phyloP scores from a whole-genome alignment of 2,329 filamentous ascomycete genomes.

The Coniochaeta ligniaria region DNA sequence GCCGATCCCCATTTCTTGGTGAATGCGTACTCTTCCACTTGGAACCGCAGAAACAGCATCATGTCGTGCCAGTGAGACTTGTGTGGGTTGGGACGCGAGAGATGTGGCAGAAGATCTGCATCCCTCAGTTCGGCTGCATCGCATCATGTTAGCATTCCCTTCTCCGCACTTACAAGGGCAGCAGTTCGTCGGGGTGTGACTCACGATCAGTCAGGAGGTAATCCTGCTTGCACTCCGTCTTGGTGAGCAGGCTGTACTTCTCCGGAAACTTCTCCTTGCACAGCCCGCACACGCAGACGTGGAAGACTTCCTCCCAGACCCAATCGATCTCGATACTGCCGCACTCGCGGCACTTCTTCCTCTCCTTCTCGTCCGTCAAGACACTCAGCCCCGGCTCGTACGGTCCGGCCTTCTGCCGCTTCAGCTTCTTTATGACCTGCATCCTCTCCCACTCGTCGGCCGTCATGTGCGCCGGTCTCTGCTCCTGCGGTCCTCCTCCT shows the following conservation, averaged over 20 bases:
- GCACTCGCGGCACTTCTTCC: constrained; percentile 80
- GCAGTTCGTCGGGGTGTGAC: constrained; percentile 27
- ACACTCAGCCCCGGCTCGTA: constrained; percentile 87
- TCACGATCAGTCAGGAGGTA: constrained; percentile 87
- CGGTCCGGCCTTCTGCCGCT: constrained; percentile 67
- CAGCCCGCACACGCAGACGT: constrained; percentile 63
- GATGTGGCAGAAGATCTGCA: constrained; percentile 74
- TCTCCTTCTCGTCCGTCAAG: constrained; percentile 52
- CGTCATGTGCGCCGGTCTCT: constrained; percentile 82
- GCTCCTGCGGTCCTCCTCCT: constrained; percentile 32
- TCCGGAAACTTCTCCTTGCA: constrained; percentile 91
- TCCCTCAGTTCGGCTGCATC: constrained; percentile 78
- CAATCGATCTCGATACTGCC: constrained; percentile 82
- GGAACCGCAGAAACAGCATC: constrained; percentile 92
- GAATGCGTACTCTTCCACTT: constrained; percentile 92
- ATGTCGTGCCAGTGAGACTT: constrained; percentile 97
- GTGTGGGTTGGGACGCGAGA: constrained; percentile 88
- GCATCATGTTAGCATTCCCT: constrained; percentile 2
- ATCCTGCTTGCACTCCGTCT: constrained; percentile 93
- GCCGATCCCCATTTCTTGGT: constrained; percentile 84
- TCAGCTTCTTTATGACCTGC: constrained; percentile 65
- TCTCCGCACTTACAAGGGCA: too few relatives aligned
- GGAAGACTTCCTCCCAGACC: constrained; percentile 85
- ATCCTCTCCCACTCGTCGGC: constrained; percentile 84
- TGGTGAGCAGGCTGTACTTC: constrained; percentile 91